Evolutionary conservation across 2,329 filamentous ascomycete species (phyloP).

Genomic region (Sphaerulina musiva): DNA sequence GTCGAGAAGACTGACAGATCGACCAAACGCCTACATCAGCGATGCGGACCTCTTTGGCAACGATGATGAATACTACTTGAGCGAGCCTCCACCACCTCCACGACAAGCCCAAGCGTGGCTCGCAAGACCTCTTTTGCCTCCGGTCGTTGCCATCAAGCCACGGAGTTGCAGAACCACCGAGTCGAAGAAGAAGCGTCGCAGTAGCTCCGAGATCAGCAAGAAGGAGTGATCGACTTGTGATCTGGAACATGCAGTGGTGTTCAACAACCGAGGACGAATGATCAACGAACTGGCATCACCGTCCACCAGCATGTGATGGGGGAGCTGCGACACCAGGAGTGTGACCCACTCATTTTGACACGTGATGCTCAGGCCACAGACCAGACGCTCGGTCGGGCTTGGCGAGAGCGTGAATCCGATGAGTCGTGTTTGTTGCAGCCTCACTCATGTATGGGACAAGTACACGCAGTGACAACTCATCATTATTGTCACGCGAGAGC

Average conservation of each 20-base stretch:
- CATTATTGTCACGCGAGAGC: neutral
- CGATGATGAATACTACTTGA: conserved; percentile 30
- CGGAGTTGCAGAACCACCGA: conserved; percentile 15
- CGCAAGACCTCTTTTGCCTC: conserved; percentile 28
- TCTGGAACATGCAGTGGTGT: neutral
- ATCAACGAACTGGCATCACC: neutral
- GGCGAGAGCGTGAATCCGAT: neutral
- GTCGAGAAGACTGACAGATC: conserved; percentile 16
- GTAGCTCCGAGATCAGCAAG: conserved; percentile 15
- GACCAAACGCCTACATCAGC: conserved; percentile 33
- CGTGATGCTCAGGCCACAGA: too few relatives aligned
- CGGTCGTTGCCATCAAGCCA: conserved; percentile 23
- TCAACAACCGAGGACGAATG: too few relatives aligned
- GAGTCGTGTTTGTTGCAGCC: neutral
- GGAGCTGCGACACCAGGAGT: too few relatives aligned
- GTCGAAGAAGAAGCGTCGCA: conserved; percentile 20
- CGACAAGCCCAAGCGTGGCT: conserved; percentile 32
- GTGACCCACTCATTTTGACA: too few relatives aligned
- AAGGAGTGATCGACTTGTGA: conserved; percentile 15
- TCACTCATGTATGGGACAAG: neutral
- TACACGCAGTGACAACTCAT: neutral
- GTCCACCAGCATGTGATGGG: too few relatives aligned
- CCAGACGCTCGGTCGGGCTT: neutral
- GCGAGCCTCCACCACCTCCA: conserved; percentile 32
- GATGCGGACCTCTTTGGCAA: conserved; percentile 36